phyloP scores from a whole-genome alignment of 2,329 filamentous ascomycete species.

The Nakataea oryzae region DNA sequence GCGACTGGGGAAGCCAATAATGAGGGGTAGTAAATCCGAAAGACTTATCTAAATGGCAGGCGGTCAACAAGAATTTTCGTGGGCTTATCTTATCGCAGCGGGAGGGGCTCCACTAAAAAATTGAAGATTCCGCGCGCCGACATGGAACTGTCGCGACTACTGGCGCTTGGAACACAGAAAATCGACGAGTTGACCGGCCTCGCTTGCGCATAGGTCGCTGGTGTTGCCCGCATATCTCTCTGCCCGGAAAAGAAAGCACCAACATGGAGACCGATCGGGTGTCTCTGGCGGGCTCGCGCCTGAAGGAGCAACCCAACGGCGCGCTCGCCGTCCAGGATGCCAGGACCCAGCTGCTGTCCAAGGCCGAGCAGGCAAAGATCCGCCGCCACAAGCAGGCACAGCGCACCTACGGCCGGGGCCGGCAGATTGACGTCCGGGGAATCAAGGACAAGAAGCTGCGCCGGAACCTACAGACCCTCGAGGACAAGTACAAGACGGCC shows the following conservation, averaged over 20 bases:
- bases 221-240: background rate
- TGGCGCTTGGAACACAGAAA: background rate
- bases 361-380: slow-evolving; percentile 37
- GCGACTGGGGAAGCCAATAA: too few relatives aligned
- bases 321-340: slow-evolving; percentile 37
- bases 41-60: background rate
- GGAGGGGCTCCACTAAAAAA: slow-evolving; percentile 8
- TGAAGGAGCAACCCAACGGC: slow-evolving; percentile 36
- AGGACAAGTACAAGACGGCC: slow-evolving; percentile 74
- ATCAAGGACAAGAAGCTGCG: slow-evolving; percentile 88
- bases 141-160: too few relatives aligned
- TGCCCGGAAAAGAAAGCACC: slow-evolving; percentile 7
- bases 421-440: slow-evolving; percentile 57
- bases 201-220: too few relatives aligned
- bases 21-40: background rate
- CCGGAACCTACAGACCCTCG: slow-evolving; percentile 65
- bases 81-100: slow-evolving; percentile 12
- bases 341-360: slow-evolving; percentile 40
- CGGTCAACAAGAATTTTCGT: background rate
- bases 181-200: too few relatives aligned
- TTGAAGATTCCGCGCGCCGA: background rate
- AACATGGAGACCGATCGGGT: slow-evolving; percentile 15
- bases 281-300: slow-evolving; percentile 6
- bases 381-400: slow-evolving; percentile 53
- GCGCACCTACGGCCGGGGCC: slow-evolving; percentile 75